Evolutionary conservation across 768 basidiomycete genomes (phyloP), one percentile per base, ranked within the genome.

Genomic region (Lactarius evosmus): DNA sequence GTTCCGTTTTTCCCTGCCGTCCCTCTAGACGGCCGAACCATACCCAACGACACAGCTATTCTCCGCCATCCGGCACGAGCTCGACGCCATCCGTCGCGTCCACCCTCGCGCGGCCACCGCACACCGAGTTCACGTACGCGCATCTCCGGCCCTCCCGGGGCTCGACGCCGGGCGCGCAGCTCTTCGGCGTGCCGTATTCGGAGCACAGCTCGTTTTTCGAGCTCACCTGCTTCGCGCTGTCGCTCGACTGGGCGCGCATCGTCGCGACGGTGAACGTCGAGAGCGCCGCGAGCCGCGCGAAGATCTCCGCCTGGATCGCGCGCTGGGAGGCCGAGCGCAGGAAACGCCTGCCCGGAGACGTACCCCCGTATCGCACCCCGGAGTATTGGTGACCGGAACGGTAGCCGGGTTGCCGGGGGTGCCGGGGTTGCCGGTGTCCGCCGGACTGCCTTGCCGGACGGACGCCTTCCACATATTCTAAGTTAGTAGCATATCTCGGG

Each of bases 121-220:
- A 83, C 60, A 80, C 81, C 65, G 78, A 80, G 19, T 98, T 92
- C 77, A 87, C 86, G 3, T 81, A 84, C 59, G 76, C 84, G 25
- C 82, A 89, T 72, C 79, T 96, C 17, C 83, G 80, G 49, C 82
- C 85, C 25, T 83, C 82, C 70, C 82, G 84, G 50, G 91, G 90
- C 63, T 91, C 93, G 12, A 88, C 87, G 17, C 68, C 84, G 17
- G 75, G 78, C 34, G 74, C 90, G 51, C 88, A 88, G 75, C 77
- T 97, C 49, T 93, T 87, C 70, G 89, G 91, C 58, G 86, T 92
- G 60, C 90, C 87, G 11, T 98, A 98, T 72, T 98, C 95, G 6
- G 97, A 98, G 72, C 96, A 98, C 73, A 93, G 91, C 34, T 94
- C 91, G 36, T 98, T 98, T 75, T 92, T 91, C 70, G 96, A 98